phyloP scores from a whole-genome alignment of 129 eudicot genomes.

The Flaveria robusta region DNA sequence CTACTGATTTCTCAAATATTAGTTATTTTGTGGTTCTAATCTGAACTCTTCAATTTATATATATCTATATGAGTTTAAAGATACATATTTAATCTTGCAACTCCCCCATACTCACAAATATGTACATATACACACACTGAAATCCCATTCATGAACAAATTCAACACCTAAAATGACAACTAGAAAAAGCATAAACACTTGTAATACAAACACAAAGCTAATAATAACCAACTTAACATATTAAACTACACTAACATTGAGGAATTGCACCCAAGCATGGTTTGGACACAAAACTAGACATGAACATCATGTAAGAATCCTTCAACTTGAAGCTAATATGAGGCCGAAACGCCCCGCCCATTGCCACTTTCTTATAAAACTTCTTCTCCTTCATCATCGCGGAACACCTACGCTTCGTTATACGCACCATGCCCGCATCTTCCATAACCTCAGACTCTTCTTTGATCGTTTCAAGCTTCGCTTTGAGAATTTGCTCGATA shows the following conservation, averaged over 20 bases:
- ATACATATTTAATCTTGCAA: background rate
- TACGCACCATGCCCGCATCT: constrained; percentile 10
- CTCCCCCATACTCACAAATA: background rate
- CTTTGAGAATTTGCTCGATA: constrained; percentile 64
- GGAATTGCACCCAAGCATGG: constrained; percentile 39
- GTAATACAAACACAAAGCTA: constrained; percentile 19
- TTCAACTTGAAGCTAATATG: constrained; percentile 30
- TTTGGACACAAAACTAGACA: constrained; percentile 38
- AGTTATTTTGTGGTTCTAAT: too few species aligned
- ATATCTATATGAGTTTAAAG: background rate
- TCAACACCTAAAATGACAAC: too few species aligned
- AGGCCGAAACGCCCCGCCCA: constrained; percentile 28
- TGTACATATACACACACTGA: background rate
- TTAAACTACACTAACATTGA: constrained; percentile 9
- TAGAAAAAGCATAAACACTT: constrained; percentile 2
- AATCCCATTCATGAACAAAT: background rate
- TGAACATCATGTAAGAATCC: constrained; percentile 30
- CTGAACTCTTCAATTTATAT: too few species aligned
- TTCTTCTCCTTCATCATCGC: constrained; percentile 34
- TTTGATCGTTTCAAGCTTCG: constrained; percentile 64
- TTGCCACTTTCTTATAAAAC: constrained; percentile 32
- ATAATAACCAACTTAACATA: background rate
- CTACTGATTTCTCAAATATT: too few species aligned
- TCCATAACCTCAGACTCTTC: constrained; percentile 44
- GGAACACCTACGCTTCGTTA: constrained; percentile 27